Base-by-base conservation (phyloP, 78 protist species). In the Dictyostelium capitatum region DNA sequence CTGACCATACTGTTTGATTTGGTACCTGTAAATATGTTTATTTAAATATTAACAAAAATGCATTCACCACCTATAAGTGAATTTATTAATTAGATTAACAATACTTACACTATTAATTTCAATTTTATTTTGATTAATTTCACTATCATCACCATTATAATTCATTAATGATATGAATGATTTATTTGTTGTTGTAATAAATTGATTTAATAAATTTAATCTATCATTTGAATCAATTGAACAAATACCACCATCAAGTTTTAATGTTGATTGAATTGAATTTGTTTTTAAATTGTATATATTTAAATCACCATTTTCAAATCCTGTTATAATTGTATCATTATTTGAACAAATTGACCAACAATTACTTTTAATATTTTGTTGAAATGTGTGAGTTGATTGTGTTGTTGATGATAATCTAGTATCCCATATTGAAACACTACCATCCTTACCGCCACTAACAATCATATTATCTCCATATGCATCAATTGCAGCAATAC, bases 271-370 rank as follows among this genome's bases (percentile, higher is more conserved):
- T 46, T 46, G 32, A 30, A 46, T 46, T 23, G 59, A n/a, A 46
- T 73, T 37, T 0, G 79, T 73, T 73, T 73, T 73, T 46, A 73
- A 46, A 73, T 73, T 32, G 46, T 46, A 73, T 46, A 73, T 73
- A 73, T 73, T 73, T 73, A 73, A 73, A 46, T 73, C 41, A 46
- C 79, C 79, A 73, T 73, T 73, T 73, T 73, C 79, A 73, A 46
- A 73, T 2, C 79, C 79, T 9, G 59, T 9, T 30, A 73, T 73
- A 19, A 73, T 46, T 17, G 6, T n/a, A 30, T 17, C 20, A 46
- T 47, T 56, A 46, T 73, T 73, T 43, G 57, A 43, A n/a, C 59
- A 73, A 30, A 73, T 73, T 23, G 79, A 37, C 79, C 79, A 73
- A 73, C 79, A 73, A 46, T 46, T 46, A 46, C 41, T 73, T 46